phyloP scores from a whole-genome alignment of 768 basidiomycete genomes.

The Suillus subluteus region DNA sequence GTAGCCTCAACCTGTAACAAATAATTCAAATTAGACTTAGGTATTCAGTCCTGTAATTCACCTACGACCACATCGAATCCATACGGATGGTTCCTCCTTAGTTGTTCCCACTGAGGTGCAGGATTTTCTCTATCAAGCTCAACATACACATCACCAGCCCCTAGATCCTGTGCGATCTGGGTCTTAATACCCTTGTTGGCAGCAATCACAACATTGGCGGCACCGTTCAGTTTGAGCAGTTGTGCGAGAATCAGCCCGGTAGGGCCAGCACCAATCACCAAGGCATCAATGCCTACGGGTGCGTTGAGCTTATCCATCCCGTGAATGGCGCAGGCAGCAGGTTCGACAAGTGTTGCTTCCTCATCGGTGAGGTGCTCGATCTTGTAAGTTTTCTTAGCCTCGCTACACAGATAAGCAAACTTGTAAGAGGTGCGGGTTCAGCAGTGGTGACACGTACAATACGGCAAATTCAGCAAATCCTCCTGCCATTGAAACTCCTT shows the following conservation, averaged over 20 bases:
- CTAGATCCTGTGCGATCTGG: conserved; percentile 43
- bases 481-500: conserved; percentile 41
- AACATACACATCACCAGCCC: conserved; percentile 43
- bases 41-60: neutral
- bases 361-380: conserved; percentile 46
- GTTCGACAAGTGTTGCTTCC: conserved; percentile 46
- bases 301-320: conserved; percentile 47
- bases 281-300: conserved; percentile 42
- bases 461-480: conserved; percentile 48
- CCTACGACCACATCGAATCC: conserved; percentile 48
- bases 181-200: conserved; percentile 48
- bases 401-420: conserved; percentile 14
- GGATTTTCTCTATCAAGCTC: conserved; percentile 43
- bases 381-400: conserved; percentile 43
- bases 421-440: neutral
- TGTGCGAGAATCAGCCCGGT: conserved; percentile 47
- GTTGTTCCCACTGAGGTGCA: conserved; percentile 41
- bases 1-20: conserved; percentile 40
- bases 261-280: conserved; percentile 47
- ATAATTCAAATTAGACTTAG: neutral
- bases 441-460: conserved; percentile 33
- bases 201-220: conserved; percentile 26
- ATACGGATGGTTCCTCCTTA: conserved; percentile 45
- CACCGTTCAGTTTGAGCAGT: conserved; percentile 37
- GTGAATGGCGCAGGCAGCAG: conserved; percentile 47